phyloP scores from a whole-genome alignment of 441 rosid genomes.

The Mallotus repandus region DNA sequence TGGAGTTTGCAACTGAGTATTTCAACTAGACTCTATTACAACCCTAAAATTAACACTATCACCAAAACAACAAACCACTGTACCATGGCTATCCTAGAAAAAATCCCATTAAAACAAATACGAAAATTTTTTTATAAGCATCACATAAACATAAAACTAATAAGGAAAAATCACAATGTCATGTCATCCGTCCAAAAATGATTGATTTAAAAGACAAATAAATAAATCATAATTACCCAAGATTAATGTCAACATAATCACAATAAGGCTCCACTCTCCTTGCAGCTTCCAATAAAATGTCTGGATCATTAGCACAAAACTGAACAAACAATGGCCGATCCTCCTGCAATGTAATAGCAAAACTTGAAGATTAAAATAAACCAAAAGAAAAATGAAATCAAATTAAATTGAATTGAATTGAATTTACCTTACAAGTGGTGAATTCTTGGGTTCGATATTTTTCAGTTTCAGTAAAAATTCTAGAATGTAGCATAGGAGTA shows the following conservation, averaged over 20 bases:
- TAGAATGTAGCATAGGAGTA: slow-evolving; percentile 87
- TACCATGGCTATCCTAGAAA: no score
- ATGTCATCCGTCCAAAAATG: no score
- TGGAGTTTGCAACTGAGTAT: no score
- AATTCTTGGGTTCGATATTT: slow-evolving; percentile 78
- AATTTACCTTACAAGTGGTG: slow-evolving; percentile 79
- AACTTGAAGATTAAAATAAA: no score
- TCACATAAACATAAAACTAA: no score
- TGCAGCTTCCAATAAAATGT: slow-evolving; percentile 72
- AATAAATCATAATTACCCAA: slow-evolving; percentile 50
- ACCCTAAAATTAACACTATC: no score
- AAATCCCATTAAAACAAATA: no score
- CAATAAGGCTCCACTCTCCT: slow-evolving; percentile 69
- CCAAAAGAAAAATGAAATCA: not conserved
- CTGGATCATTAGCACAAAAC: slow-evolving; percentile 95
- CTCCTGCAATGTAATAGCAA: slow-evolving; percentile 46
- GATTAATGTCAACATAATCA: slow-evolving; percentile 88
- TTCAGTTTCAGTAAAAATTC: slow-evolving; percentile 66
- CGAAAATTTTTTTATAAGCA: no score
- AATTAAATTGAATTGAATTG: not conserved
- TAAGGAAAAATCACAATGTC: no score
- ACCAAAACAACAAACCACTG: no score
- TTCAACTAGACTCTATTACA: no score
- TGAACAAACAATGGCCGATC: slow-evolving; percentile 95
- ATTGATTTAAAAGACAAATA: no score